These are phyloP conservation scores for Eurotiales sp. DNA, from an alignment of 2,329 filamentous ascomycete genomes.

Conservation along the genomic window DNA sequence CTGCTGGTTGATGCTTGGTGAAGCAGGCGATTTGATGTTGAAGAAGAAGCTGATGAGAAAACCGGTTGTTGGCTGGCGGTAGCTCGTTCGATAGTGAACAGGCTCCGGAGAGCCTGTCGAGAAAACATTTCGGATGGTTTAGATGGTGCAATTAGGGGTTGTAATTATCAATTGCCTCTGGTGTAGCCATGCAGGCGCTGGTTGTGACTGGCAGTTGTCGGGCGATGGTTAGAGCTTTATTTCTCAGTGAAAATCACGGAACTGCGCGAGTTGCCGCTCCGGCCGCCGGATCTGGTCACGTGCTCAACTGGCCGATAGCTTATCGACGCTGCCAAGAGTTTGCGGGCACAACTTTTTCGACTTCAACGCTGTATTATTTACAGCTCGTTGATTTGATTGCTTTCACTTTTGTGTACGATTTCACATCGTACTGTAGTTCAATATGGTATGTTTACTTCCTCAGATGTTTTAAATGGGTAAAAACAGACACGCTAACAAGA, in stretches of 20 bases:
- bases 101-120: constrained; percentile 30
- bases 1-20: constrained; percentile 34
- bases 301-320: constrained; percentile 13
- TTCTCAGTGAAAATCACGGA: constrained; percentile 28
- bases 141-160: no score
- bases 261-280: constrained; percentile 26
- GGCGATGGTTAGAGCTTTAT: constrained; percentile 6
- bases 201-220: not conserved
- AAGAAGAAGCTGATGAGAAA: constrained; percentile 22
- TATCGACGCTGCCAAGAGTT: not conserved
- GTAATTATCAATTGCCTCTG: no score
- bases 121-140: constrained; percentile 37
- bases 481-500: not conserved
- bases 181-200: not conserved
- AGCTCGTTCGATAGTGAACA: constrained; percentile 23
- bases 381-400: no score
- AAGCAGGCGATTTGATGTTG: constrained; percentile 36
- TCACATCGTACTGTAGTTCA: no score
- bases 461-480: not conserved
- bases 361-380: no score
- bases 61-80: constrained; percentile 8
- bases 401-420: no score
- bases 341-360: not conserved
- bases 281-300: constrained; percentile 26
- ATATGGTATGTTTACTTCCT: constrained; percentile 7